These are phyloP conservation scores for Sherardia arvensis DNA, from an alignment of 257 asterid species.

Conservation along the genomic window DNA sequence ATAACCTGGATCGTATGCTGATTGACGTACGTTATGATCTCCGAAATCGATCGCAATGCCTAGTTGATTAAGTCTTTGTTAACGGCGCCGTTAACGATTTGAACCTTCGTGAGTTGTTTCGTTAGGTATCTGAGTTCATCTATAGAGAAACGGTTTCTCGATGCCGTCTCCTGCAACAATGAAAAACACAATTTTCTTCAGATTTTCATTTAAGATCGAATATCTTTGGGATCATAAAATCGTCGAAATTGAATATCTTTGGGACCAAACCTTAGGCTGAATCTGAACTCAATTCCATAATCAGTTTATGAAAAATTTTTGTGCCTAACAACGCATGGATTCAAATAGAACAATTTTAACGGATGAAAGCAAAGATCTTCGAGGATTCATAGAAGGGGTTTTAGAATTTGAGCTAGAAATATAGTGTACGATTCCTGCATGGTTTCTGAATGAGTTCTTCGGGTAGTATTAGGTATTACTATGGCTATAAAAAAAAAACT, in stretches of 20 bases:
- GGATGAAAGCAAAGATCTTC: no score
- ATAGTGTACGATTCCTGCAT: no score
- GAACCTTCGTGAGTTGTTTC: not conserved
- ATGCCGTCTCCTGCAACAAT: not conserved
- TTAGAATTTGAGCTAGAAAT: no score
- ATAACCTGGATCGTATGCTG: not conserved
- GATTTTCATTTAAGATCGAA: not conserved
- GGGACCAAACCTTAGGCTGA: not conserved
- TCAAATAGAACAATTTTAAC: no score
- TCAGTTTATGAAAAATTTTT: no score
- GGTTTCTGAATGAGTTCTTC: no score
- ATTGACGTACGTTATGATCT: not conserved
- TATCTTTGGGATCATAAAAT: no score
- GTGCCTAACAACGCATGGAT: not conserved
- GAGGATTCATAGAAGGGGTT: no score
- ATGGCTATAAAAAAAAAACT: no score
- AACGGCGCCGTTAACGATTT: not conserved
- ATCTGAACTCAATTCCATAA: not conserved
- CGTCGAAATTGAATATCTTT: no score
- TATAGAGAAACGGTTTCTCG: not conserved
- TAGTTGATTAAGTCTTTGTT: not conserved
- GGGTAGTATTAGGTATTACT: no score
- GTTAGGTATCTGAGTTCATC: not conserved
- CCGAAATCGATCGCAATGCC: not conserved
- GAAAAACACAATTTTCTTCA: not conserved